phyloP scores from a whole-genome alignment of 1,139 yeast genomes.

The Spathaspora sp. region DNA sequence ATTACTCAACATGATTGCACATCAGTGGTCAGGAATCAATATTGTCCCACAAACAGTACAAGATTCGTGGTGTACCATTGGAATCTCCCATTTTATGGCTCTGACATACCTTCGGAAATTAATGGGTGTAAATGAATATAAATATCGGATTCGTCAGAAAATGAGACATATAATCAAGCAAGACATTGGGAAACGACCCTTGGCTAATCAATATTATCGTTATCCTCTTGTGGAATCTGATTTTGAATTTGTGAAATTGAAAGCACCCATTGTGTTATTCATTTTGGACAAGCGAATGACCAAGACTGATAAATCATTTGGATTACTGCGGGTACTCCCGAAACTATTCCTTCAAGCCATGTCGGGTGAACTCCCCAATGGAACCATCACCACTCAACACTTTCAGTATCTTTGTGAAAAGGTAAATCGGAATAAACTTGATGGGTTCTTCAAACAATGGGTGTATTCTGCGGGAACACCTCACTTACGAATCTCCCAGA shows the following conservation, averaged over 20 bases:
- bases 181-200: conserved; percentile 81
- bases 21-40: conserved; percentile 94
- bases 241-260: conserved; percentile 64
- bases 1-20: conserved; percentile 69
- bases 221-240: conserved; percentile 67
- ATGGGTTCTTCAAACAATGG: conserved; percentile 90
- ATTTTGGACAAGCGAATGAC: conserved; percentile 92
- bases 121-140: conserved; percentile 83
- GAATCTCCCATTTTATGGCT: conserved; percentile 84
- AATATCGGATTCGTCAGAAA: conserved; percentile 63
- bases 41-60: conserved; percentile 78
- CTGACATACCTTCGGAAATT: conserved; percentile 64
- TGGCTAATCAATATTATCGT: conserved; percentile 64
- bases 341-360: conserved; percentile 90
- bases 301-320: conserved; percentile 91
- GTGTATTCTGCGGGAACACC: conserved; percentile 89
- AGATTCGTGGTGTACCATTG: conserved; percentile 91
- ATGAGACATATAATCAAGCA: conserved; percentile 67
- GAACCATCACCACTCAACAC: conserved; percentile 77
- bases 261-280: conserved; percentile 82
- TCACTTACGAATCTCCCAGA: conserved; percentile 79
- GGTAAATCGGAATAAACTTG: conserved; percentile 84
- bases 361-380: conserved; percentile 87
- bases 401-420: conserved; percentile 92
- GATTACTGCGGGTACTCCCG: conserved; percentile 87